These are phyloP conservation scores for Phellinidium pouzarii DNA, from an alignment of 1,284 basidiomycete genomes.

Conservation along the genomic window DNA sequence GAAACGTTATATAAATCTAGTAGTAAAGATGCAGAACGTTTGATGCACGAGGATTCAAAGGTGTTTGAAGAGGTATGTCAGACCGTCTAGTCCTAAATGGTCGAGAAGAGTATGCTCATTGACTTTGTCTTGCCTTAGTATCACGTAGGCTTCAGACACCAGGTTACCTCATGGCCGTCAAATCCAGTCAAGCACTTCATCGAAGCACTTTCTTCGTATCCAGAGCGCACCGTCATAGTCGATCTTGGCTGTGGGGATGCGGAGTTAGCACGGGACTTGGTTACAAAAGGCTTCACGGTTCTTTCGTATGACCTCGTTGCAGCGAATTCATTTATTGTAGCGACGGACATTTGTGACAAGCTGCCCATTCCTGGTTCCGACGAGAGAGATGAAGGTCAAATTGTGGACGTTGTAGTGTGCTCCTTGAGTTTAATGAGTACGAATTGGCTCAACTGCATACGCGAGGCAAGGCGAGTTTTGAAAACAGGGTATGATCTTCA, in stretches of 20 bases:
- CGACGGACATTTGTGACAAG: conserved; percentile 70
- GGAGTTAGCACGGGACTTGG: conserved; percentile 70
- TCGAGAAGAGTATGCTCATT: conserved; percentile 8
- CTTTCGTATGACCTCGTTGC: conserved; percentile 80
- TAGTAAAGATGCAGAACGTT: conserved; percentile 63
- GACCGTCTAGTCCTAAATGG: background rate
- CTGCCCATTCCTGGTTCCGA: conserved; percentile 82
- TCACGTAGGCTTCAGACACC: conserved; percentile 82
- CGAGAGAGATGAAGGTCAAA: conserved; percentile 43
- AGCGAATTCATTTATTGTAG: conserved; percentile 65
- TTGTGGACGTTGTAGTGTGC: conserved; percentile 90
- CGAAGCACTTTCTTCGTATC: conserved; percentile 48
- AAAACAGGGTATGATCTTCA: conserved; percentile 60
- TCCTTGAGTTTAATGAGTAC: conserved; percentile 95
- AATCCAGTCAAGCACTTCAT: conserved; percentile 84
- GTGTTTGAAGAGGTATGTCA: conserved; percentile 68
- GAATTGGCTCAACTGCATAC: conserved; percentile 89
- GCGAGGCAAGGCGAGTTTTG: conserved; percentile 86
- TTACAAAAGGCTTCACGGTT: conserved; percentile 63
- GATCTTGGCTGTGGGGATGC: conserved; percentile 97
- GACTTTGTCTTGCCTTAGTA: conserved; percentile 50
- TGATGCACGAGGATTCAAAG: conserved; percentile 77
- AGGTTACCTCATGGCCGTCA: conserved; percentile 86
- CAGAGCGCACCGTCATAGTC: conserved; percentile 69
- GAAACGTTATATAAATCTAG: conserved; percentile 82